Evolutionary conservation across 2,329 filamentous ascomycete genomes (phyloP), one percentile per base, ranked within the genome.

Genomic region (Lasiodiplodia sp.): DNA sequence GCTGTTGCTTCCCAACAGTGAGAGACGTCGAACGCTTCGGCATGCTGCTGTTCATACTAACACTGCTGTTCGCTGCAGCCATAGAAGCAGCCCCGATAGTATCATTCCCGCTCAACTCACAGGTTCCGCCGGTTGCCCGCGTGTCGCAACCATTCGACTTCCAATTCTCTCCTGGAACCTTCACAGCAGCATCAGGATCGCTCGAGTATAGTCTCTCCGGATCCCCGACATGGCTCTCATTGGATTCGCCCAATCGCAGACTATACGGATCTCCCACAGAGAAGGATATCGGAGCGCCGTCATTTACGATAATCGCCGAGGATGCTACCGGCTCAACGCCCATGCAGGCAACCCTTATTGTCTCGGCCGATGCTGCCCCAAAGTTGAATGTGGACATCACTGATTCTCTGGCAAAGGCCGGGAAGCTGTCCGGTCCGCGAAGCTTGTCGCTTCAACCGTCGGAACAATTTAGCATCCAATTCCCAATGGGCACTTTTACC

Each of bases 101-200:
- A 65, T 83, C 83, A 57, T 95, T 94, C 73, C 93, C 93, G 0
- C 85, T 97, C 78, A 96, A 96, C 79, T 89, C 92, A 2, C 94
- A 97, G 78, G 86, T 96, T 0, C 93, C 93, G 38, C 90, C 91
- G 3, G 90, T 94, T 66, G 93, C 92, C 23, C 87, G 91, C 71
- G 83, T 92, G 69, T 87, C 86, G 51, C 76, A 90, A 73, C 83
- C 85, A 2, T 96, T 93, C 78, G 86, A 84, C 11, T 93, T 94
- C 75, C 83, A 87, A 37, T 92, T 97, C 74, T 91, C 92, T 11
- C 79, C 84, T 18, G 88, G 89, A 49, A 97, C 93, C 0, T 97
- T 97, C 79, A 83, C 84, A 16, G 91, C 91, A 18, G 78, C 81
- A 52, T 80, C 81, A 40, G 75, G 77, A 12, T 75, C 82, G 52